phyloP scores from a whole-genome alignment of 2,329 filamentous ascomycete genomes.

The Fusarium nisikadoi region DNA sequence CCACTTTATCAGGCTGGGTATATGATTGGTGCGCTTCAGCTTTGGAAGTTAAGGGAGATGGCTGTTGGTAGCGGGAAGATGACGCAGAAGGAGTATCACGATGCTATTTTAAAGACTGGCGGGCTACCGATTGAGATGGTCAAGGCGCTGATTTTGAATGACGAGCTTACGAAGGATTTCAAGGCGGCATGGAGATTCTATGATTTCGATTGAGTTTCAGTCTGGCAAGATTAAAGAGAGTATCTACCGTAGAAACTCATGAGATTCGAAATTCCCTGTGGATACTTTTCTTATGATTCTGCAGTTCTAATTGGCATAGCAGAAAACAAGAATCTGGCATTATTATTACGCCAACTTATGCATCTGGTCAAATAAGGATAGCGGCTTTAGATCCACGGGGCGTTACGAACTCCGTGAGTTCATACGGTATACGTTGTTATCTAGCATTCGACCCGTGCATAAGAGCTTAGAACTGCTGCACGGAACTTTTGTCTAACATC shows the following conservation, averaged over 20 bases:
- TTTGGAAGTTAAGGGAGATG: slow-evolving; percentile 31
- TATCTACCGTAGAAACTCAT: neutral
- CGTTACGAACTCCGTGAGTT: too few relatives aligned
- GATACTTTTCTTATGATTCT: too few relatives aligned
- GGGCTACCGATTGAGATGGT: slow-evolving; percentile 33
- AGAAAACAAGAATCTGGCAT: too few relatives aligned
- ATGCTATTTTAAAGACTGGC: slow-evolving; percentile 25
- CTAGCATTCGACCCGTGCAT: fast-evolving
- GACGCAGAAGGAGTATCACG: slow-evolving; percentile 30
- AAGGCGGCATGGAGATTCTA: slow-evolving; percentile 33
- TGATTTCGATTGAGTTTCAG: slow-evolving; percentile 20
- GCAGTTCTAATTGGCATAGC: too few relatives aligned
- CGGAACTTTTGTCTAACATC: slow-evolving; percentile 18
- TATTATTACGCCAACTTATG: too few relatives aligned
- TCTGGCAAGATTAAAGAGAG: neutral
- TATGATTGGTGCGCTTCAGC: slow-evolving; percentile 24
- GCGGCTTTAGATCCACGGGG: too few relatives aligned
- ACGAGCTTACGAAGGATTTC: slow-evolving; percentile 24
- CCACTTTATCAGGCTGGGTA: slow-evolving; percentile 32
- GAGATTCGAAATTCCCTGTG: too few relatives aligned
- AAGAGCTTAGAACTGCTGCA: fast-evolving
- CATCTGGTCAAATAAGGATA: too few relatives aligned
- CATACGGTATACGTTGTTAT: neutral
- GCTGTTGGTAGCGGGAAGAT: slow-evolving; percentile 17
- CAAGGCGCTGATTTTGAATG: slow-evolving; percentile 12